A percentile compares a stretch with the other conserved stretches of the same genome.
phyloP scores from a whole-genome alignment of 495 filamentous ascomycete genomes.

The Aspergillus panamensis region DNA sequence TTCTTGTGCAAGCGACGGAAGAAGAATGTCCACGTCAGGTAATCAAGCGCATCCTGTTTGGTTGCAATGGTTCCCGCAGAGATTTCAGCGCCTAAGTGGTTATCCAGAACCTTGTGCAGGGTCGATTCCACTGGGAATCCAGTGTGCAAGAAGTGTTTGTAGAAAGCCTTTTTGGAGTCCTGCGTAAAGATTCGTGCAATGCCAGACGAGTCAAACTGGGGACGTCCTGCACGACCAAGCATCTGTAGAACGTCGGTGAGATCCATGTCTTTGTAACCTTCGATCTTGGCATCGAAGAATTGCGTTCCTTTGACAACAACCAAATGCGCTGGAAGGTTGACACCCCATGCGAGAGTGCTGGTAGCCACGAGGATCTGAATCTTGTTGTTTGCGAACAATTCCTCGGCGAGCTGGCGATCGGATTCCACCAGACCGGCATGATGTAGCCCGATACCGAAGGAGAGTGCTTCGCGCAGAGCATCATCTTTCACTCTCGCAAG shows the following conservation, averaged over 20 bases:
- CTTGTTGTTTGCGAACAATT: slow-evolving; percentile 95
- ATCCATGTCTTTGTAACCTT: slow-evolving; percentile 99
- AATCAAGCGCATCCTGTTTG: slow-evolving; percentile 97
- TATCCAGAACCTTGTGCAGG: slow-evolving; percentile 92
- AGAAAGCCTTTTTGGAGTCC: slow-evolving; percentile 98
- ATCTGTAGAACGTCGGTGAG: slow-evolving; percentile 98
- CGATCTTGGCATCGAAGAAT: slow-evolving; percentile 96
- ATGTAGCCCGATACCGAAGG: slow-evolving; percentile 95
- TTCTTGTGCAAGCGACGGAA: slow-evolving; percentile 98
- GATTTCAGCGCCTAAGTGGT: slow-evolving; percentile 94
- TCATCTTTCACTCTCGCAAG: slow-evolving; percentile 87
- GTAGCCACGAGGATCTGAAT: slow-evolving; percentile 98
- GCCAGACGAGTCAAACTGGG: slow-evolving; percentile 93
- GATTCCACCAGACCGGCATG: slow-evolving; percentile 96
- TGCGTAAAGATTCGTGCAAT: slow-evolving; percentile 97
- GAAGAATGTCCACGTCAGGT: slow-evolving; percentile 99
- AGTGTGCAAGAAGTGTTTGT: slow-evolving; percentile 98
- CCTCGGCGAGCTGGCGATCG: slow-evolving; percentile 85
- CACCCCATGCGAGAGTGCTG: slow-evolving; percentile 95
- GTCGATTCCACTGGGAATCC: slow-evolving; percentile 97
- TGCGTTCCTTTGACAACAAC: slow-evolving; percentile 98
- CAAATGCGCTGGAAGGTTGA: slow-evolving; percentile 94
- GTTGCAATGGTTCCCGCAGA: slow-evolving; percentile 87
- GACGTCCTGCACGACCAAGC: slow-evolving; percentile 91
- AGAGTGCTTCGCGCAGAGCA: slow-evolving; percentile 82